A percentile compares a stretch with the other conserved stretches of the same genome.
Evolutionary conservation across 805 yeast species (phyloP).

Genomic region (Ogataea haglerorum): DNA sequence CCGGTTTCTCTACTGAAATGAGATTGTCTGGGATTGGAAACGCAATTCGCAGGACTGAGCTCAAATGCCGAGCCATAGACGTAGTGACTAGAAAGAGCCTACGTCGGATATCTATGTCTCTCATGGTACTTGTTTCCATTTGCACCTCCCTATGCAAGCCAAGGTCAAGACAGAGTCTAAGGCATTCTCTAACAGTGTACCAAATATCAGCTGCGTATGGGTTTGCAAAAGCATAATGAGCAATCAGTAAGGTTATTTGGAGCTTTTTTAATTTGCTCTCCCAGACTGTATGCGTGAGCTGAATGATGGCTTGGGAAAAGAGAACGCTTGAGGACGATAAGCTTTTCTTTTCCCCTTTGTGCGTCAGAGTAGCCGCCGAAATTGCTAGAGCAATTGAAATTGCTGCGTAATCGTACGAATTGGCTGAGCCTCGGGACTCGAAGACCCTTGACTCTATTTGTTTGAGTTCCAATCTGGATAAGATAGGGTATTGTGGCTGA

Average conservation of each 20-base stretch:
- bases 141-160: constrained; percentile 14
- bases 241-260: constrained; percentile 11
- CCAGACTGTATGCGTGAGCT: constrained; percentile 1
- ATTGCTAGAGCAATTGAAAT: not conserved
- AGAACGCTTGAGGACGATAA: not conserved
- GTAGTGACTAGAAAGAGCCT: constrained; percentile 13
- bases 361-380: not conserved
- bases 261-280: constrained; percentile 8
- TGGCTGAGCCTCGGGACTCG: not conserved
- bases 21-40: constrained; percentile 13
- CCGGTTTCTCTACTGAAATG: constrained; percentile 11
- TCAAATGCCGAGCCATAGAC: constrained; percentile 14
- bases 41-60: constrained; percentile 10
- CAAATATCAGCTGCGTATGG: constrained; percentile 19
- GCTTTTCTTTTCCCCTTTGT: not conserved
- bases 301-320: not conserved
- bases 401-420: not conserved
- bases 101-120: constrained; percentile 11
- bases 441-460: constrained; percentile 10
- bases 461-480: constrained; percentile 12
- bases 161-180: constrained; percentile 13
- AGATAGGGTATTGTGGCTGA: constrained; percentile 17
- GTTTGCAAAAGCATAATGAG: constrained; percentile 20
- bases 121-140: constrained; percentile 1
- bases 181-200: constrained; percentile 12